Evolutionary conservation across 108 stramenopile genomes (phyloP), one percentile per base, ranked within the genome.

Genomic region (Nannochloropsis gaditana): DNA sequence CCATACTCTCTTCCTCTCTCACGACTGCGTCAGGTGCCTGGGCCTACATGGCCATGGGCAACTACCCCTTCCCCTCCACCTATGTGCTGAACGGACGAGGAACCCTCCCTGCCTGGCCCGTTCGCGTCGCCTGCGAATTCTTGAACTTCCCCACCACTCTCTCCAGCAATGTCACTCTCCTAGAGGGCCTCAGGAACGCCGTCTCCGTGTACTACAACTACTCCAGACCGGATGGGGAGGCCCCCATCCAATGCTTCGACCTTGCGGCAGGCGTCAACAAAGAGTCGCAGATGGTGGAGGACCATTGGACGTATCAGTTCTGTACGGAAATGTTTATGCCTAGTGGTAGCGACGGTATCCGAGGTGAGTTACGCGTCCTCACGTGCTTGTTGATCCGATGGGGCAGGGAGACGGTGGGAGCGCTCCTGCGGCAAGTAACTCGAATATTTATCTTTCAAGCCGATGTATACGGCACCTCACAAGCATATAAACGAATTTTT

Each of bases 281-380:
- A 45, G 86, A 83, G 42, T 84, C 86, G 3, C 41, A 83, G 41
- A 42, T 84, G 10, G 87, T 86, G 42, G 86, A 43, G 11, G 45
- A 88, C 83, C 81, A 79, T 73, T 91, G 90, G 87, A 15, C 31
- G 2, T n/a, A 83, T 10, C 80, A 88, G 87, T 84, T 89, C 43
- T 90, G 89, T 50, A 85, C 89, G 44, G 91, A 91, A 86, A 91
- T 91, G 87, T 90, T 87, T 41, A 88, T 91, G 87, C 87, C 91
- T 21, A 86, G 86, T 83, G 79, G 84, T 2, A 90, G 87, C 41
- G 83, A 88, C 43, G 90, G 90, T 81, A 41, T 83, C 79, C 59
- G 59, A 73, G 59, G 59, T 73, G n/a, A 73, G 59, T 6, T 73
- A n/a, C n/a, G 31, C 31, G 1, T 31, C 31, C 31, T 31, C 31